Evolutionary conservation across 768 basidiomycete genomes (phyloP), one percentile per base, ranked within the genome.

Genomic region (Filobasidium floriforme): DNA sequence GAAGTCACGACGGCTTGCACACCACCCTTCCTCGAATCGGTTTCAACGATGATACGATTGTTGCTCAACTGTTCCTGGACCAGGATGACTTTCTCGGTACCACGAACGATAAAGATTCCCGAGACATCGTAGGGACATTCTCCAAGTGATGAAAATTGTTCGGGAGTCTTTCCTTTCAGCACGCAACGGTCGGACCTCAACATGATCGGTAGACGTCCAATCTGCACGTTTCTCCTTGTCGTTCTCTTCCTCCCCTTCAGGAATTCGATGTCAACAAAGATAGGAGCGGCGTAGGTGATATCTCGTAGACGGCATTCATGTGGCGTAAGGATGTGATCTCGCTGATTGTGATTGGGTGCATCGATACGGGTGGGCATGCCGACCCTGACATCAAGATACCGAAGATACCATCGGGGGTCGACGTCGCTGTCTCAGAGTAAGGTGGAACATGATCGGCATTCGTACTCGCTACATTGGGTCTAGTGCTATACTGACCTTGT

Each of bases 41-140:
- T 89, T 81, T 98, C 96, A 68, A 99, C 96, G 71, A 99, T 97
- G 75, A 99, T 99, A 49, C 96, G 85, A 79, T 99, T 98, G 83
- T 98, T 98, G 83, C 90, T 93, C 74, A 98, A 80, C 80, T 99
- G 96, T 77, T 98, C 96, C 78, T 99, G 96, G 7, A 99, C 94
- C 68, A 99, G 82, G 71, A 99, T 99, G 72, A 99, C 96, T 57
- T 51, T 63, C 51, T 57, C 54, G 19, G 54, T 57, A 7, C 54
- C 54, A 5, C 54, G 97, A 61, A 99, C 96, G 66, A 99, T 88
- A 78, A 99, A 99, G 77, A 98, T 98, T 3, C 96, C 96, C 14
- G 24, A 24, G 12, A 96, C 94, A 80, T 99, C 96, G 66, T 98
- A 83, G 2, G 96, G 96, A 78, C 96, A 99, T 79, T 99, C 96